Base-by-base conservation (phyloP, 2,329 filamentous ascomycete genomes). In the Alternaria hordeiaustralica region DNA sequence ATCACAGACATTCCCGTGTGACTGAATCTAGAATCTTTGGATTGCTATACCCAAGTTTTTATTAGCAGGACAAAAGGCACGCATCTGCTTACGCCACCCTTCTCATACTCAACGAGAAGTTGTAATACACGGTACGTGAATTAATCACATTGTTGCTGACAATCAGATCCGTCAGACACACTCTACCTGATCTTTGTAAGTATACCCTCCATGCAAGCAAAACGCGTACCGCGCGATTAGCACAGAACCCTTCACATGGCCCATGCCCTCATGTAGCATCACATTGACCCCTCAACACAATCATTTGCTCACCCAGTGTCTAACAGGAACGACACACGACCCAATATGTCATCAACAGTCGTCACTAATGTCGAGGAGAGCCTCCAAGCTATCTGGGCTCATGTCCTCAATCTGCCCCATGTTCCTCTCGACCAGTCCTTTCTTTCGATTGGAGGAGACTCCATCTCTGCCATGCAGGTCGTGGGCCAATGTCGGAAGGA, bases 381-480 rank as follows among this genome's bases (percentile, higher is more conserved):
- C 26, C 58, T 78, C 28, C 69, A 75, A 46, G 69, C 69, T 9
- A 64, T 77, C 25, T 77, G 74, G 74, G 70, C 75, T 21, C 73
- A 74, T 56, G 75, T 78, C 12, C 54, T 78, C 30, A 78, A 78
- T 53, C 57, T 78, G 20, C 66, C 72, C 2, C 69, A 75, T 61
- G 69, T 78, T 36, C 41, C 71, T 7, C 63, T 77, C 13, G 71
- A 77, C 43, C 70, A 73, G 11, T 64, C 76, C 2, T 85, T 85
- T 64, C 66, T 85, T 5, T 81, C 77, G 11, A 67, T 84, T 3
- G 83, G 83, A 33, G 84, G 84, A 55, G 84, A 85, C 60, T 84
- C 83, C 0, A 84, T 85, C 58, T 83, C 83, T 44, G 83, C 84
- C 0, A 85, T 86, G 81, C 83, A 83, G 51, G 83, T 84, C 43